A percentile compares a stretch with the other conserved stretches of the same genome.
These are phyloP conservation scores for Fusarium aywerte DNA, from an alignment of 2,329 filamentous ascomycete species.

Conservation along the genomic window DNA sequence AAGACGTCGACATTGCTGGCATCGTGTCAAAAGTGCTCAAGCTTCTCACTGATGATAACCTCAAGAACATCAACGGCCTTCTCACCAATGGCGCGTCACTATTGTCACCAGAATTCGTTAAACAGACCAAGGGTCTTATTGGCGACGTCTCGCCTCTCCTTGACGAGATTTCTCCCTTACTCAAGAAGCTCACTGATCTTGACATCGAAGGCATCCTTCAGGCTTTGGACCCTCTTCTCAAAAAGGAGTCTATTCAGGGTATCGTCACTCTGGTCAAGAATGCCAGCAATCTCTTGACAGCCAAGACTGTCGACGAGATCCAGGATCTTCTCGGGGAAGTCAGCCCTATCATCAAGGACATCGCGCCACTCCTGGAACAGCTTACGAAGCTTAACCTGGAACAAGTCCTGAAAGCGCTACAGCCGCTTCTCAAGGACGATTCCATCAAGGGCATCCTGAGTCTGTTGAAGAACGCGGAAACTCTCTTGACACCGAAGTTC, in stretches of 20 bases:
- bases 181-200: slow-evolving; percentile 47
- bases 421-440: slow-evolving; percentile 49
- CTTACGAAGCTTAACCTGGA: slow-evolving; percentile 52
- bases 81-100: slow-evolving; percentile 53
- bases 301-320: slow-evolving; percentile 43
- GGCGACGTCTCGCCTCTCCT: slow-evolving; percentile 49
- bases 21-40: slow-evolving; percentile 47
- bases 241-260: slow-evolving; percentile 43
- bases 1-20: slow-evolving; percentile 48
- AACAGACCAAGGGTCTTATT: slow-evolving; percentile 40
- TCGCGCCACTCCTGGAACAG: slow-evolving; percentile 33
- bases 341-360: slow-evolving; percentile 43
- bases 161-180: slow-evolving; percentile 46
- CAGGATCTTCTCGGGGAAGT: slow-evolving; percentile 52
- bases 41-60: slow-evolving; percentile 48
- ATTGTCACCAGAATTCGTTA: slow-evolving; percentile 46
- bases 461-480: slow-evolving; percentile 50
- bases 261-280: slow-evolving; percentile 44
- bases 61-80: slow-evolving; percentile 50
- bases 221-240: slow-evolving; percentile 44
- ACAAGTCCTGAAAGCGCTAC: slow-evolving; percentile 48
- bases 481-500: slow-evolving; percentile 40
- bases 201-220: slow-evolving; percentile 50
- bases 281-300: slow-evolving; percentile 38
- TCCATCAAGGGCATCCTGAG: slow-evolving; percentile 37